Base-by-base conservation (phyloP, 129 eudicot species). In the Lactuca saligna region DNA sequence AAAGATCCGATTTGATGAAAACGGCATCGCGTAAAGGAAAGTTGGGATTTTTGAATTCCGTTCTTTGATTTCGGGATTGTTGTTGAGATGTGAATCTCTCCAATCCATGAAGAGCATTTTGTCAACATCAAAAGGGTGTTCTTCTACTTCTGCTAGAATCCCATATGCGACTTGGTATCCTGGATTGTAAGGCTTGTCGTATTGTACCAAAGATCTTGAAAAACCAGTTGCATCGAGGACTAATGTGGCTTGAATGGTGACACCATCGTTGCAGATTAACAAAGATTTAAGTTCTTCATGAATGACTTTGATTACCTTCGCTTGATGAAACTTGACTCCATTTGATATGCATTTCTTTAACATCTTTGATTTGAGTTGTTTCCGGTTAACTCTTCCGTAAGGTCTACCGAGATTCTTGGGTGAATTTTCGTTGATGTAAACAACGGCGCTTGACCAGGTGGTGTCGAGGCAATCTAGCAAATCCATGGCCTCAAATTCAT, bases 101-200 rank as follows among this genome's bases (percentile, higher is more conserved):
- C 99, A 93, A 74, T 93, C 99, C 99, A 93, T 93, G 72, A 93
- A 93, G 33, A 93, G 75, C 99, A 93, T 93, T 66, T 93, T 93
- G 72, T 89, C 84, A 6, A 85, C 85, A 81, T 93, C 97, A 71
- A 89, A 93, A 16, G 99, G 99, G 66, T 93, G 99, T 65, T 78
- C 92, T 50, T 93, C 97, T 2, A 93, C 99, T 83, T 89, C 99
- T 3, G 99, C 99, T 61, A 89, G 62, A 63, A 93, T 89, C 14
- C 99, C 99, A 35, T 93, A 93, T 2, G 99, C 99, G n/a, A 93
- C 95, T 82, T 93, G 99, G 76, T 93, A 93, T 7, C 99, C 99
- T 0, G 99, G 99, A 71, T 93, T 93, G 68, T 93, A 93, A n/a
- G 97, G 97, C 84, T 93, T 93, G 67, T 89, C 96, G 37, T 93